Percentiles rank a stretch among this genome's conserved stretches.
These are phyloP conservation scores for Westerdykella ornata DNA, from an alignment of 2,329 filamentous ascomycete species.

Conservation along the genomic window DNA sequence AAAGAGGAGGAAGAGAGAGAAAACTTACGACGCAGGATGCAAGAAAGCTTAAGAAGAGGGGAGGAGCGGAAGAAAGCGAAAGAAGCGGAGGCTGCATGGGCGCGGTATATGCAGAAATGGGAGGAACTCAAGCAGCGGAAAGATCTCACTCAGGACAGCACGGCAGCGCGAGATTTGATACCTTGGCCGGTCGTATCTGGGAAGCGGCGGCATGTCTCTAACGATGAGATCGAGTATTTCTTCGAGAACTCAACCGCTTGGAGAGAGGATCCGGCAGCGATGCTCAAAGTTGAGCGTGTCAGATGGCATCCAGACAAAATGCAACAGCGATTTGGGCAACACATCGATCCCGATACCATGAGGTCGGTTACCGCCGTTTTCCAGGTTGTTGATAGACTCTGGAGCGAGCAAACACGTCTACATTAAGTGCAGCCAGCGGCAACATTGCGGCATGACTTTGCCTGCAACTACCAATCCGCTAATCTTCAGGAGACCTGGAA, in stretches of 20 bases:
- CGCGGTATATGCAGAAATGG: slow-evolving; percentile 61
- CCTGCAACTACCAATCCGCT: no score
- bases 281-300: slow-evolving; percentile 77
- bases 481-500: no score
- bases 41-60: slow-evolving; percentile 60
- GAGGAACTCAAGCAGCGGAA: slow-evolving; percentile 38
- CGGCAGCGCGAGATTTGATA: slow-evolving; percentile 37
- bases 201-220: slow-evolving; percentile 50
- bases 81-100: slow-evolving; percentile 56
- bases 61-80: slow-evolving; percentile 55
- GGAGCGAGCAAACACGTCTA: slow-evolving; percentile 49
- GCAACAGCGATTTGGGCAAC: slow-evolving; percentile 73
- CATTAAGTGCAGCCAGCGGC: slow-evolving; percentile 2
- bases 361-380: slow-evolving; percentile 82
- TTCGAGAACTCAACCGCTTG: slow-evolving; percentile 51
- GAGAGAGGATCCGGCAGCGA: slow-evolving; percentile 39
- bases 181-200: slow-evolving; percentile 70
- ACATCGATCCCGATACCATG: slow-evolving; percentile 65
- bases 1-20: slow-evolving; percentile 39
- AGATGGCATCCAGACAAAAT: slow-evolving; percentile 98
- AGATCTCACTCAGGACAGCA: slow-evolving; percentile 8
- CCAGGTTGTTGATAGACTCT: slow-evolving; percentile 78
- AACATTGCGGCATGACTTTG: no score
- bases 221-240: slow-evolving; percentile 61
- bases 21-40: slow-evolving; percentile 57